phyloP scores from a whole-genome alignment of 1,139 yeast genomes.

The Saccharomyces pastorianus region DNA sequence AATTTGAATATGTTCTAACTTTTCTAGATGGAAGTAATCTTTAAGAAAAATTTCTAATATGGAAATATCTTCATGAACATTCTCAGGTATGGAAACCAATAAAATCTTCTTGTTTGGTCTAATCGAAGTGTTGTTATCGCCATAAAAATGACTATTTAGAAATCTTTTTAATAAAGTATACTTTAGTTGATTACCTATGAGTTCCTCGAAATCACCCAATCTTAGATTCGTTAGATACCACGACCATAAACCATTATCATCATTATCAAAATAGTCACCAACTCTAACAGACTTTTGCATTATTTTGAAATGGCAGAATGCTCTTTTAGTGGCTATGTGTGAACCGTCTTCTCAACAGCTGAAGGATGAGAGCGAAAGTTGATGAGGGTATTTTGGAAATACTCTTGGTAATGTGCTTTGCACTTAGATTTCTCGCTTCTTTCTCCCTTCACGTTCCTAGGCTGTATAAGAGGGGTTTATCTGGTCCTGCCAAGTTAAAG shows the following conservation, averaged over 20 bases:
- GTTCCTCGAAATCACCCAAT: slow-evolving; percentile 30
- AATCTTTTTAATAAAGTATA: slow-evolving; percentile 24
- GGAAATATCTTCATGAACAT: slow-evolving; percentile 24
- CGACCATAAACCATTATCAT: slow-evolving; percentile 31
- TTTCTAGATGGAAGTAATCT: slow-evolving; percentile 27
- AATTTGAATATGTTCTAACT: slow-evolving; percentile 24
- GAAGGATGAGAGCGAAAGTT: neutral
- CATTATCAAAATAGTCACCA: slow-evolving; percentile 27
- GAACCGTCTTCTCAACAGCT: neutral
- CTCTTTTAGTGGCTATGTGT: neutral
- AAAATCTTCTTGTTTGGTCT: slow-evolving; percentile 18
- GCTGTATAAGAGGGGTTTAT: neutral
- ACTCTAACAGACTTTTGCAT: slow-evolving; percentile 26
- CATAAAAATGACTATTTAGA: slow-evolving; percentile 4
- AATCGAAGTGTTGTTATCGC: slow-evolving; percentile 2
- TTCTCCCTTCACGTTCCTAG: neutral
- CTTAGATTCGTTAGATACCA: slow-evolving; percentile 30
- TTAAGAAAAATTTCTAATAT: slow-evolving; percentile 27
- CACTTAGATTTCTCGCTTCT: neutral
- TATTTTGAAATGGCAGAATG: neutral
- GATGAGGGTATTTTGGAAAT: neutral
- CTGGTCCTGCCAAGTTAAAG: neutral
- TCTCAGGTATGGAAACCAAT: slow-evolving; percentile 29
- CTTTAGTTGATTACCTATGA: slow-evolving; percentile 24
- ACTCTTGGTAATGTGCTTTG: neutral